A percentile compares a stretch with the other conserved stretches of the same genome.
phyloP scores from a whole-genome alignment of 208 protist species.

The Leishmania tarentolae region DNA sequence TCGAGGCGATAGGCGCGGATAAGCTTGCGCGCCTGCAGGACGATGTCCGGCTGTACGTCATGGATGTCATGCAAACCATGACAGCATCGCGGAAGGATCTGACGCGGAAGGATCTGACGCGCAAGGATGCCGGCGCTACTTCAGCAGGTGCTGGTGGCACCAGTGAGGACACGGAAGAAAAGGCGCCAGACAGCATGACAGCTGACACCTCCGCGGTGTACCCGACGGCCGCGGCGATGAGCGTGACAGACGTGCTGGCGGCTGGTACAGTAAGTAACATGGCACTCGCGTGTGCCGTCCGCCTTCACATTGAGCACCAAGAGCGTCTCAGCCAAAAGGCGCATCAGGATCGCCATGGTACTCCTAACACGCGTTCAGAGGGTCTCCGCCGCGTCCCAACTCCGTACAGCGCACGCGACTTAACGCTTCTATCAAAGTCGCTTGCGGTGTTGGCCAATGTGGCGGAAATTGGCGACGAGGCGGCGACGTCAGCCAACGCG shows the following conservation, averaged over 20 bases:
- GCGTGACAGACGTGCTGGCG: constrained; percentile 56
- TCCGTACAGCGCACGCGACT: constrained; percentile 46
- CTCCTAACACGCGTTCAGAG: background rate
- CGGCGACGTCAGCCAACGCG: constrained; percentile 61
- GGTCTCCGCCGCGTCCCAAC: background rate
- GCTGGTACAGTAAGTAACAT: constrained; percentile 54
- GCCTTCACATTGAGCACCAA: constrained; percentile 45
- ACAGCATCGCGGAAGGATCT: constrained; percentile 58
- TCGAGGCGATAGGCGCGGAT: constrained; percentile 37
- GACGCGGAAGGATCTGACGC: constrained; percentile 11
- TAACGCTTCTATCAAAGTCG: constrained; percentile 57
- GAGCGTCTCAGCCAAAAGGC: constrained; percentile 2
- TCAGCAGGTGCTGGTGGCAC: constrained; percentile 3
- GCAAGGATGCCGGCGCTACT: constrained; percentile 12
- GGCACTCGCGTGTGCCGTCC: constrained; percentile 68
- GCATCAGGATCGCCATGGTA: background rate
- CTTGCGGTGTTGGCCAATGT: constrained; percentile 51
- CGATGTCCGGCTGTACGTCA: constrained; percentile 44
- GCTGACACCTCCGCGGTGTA: constrained; percentile 28
- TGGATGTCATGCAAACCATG: constrained; percentile 52
- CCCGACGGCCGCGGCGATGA: constrained; percentile 57
- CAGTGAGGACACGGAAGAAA: background rate
- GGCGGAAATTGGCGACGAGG: constrained; percentile 48
- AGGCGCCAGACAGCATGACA: background rate
- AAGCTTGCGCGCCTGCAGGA: constrained; percentile 48